These are phyloP conservation scores for Calycina marina DNA, from an alignment of 2,329 filamentous ascomycete species.

Conservation along the genomic window DNA sequence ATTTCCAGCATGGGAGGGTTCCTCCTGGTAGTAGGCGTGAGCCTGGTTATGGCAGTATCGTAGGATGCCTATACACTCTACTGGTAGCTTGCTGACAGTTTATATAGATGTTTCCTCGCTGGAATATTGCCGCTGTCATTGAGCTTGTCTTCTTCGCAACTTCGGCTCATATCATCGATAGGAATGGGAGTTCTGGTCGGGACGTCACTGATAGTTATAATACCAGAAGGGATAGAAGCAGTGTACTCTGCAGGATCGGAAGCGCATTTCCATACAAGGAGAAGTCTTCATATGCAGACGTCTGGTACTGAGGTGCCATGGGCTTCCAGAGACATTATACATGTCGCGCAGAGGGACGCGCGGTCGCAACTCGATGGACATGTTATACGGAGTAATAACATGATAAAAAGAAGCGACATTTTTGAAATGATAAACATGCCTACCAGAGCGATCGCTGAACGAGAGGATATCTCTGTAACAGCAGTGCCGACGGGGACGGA, in stretches of 20 bases:
- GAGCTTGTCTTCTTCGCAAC: constrained; percentile 69
- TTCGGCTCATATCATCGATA: constrained; percentile 80
- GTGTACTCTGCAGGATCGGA: constrained; percentile 45
- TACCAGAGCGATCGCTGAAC: too few species aligned
- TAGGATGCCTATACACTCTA: constrained; percentile 24
- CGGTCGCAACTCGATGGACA: too few species aligned
- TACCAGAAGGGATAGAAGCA: constrained; percentile 90
- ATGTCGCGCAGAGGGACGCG: too few species aligned
- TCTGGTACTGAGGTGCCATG: constrained; percentile 10
- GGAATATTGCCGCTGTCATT: constrained; percentile 84
- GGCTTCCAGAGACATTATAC: too few species aligned
- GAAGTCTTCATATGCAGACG: constrained; percentile 4
- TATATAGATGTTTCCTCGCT: constrained; percentile 72
- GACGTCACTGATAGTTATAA: constrained; percentile 91
- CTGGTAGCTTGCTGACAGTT: neutral
- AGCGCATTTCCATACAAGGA: constrained; percentile 14
- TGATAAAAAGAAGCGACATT: too few species aligned
- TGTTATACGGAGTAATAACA: too few species aligned
- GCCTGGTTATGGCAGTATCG: constrained; percentile 42
- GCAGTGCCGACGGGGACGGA: constrained; percentile 7
- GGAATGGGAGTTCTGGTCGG: constrained; percentile 90
- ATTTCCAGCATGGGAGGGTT: too few species aligned
- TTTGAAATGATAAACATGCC: too few species aligned
- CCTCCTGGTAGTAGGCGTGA: constrained; percentile 23
- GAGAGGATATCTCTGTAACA: constrained; percentile 3